phyloP scores from a whole-genome alignment of 169 alveolate species.

The Miamiensis avidus region DNA sequence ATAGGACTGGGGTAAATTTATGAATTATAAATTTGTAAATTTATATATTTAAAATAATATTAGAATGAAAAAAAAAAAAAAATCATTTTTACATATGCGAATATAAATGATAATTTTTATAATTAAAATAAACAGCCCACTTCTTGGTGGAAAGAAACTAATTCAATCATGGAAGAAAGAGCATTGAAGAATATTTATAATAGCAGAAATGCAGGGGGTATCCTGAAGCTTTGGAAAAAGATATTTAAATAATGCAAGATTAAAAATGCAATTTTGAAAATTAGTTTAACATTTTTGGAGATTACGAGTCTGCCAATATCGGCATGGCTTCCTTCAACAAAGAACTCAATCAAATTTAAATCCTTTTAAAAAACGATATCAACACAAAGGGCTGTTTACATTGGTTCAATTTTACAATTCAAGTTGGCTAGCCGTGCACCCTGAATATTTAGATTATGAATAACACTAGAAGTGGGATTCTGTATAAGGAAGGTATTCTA shows the following conservation, averaged over 20 bases:
- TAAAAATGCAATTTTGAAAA: background rate
- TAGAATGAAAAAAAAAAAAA: too few relatives aligned
- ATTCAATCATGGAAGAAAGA: too few relatives aligned
- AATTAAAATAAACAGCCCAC: too few relatives aligned
- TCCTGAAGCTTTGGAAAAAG: background rate
- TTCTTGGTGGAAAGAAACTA: too few relatives aligned
- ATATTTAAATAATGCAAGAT: background rate
- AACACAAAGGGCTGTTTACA: conserved; percentile 58
- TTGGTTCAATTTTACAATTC: conserved; percentile 59
- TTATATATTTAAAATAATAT: too few relatives aligned
- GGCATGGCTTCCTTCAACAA: background rate
- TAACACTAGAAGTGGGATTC: conserved; percentile 44
- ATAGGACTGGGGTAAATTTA: background rate
- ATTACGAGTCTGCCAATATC: conserved; percentile 10
- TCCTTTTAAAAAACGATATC: conserved; percentile 34
- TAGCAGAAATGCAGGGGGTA: background rate
- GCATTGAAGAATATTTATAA: too few relatives aligned
- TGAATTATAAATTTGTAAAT: too few relatives aligned
- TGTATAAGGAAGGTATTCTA: conserved; percentile 37
- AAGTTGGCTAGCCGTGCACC: conserved; percentile 15
- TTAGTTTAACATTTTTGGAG: background rate
- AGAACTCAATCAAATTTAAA: background rate
- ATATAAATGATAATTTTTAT: too few relatives aligned
- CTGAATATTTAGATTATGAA: conserved; percentile 45
- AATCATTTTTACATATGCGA: too few relatives aligned